Conservation (phyloP, 768 basidiomycete species). For the Multifurca ochricompacta region DNA sequence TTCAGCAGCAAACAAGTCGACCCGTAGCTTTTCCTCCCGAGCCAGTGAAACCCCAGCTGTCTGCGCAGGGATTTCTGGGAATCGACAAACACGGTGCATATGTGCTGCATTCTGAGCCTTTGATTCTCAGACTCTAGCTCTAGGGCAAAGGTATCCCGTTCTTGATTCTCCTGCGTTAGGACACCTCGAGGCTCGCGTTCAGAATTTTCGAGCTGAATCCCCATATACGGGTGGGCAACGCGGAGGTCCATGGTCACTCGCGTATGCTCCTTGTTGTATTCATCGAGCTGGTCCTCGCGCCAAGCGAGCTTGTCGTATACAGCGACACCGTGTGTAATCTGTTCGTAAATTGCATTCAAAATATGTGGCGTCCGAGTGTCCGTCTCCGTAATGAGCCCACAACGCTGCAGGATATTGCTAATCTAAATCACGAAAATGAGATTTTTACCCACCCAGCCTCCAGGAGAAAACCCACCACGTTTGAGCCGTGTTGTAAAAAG, state of each 20-base stretch:
- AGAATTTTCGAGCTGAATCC: neutral
- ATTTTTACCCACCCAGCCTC: neutral
- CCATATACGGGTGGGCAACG: neutral
- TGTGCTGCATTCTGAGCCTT: neutral
- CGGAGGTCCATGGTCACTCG: neutral
- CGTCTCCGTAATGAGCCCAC: neutral
- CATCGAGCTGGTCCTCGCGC: neutral
- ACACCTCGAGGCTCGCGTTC: neutral
- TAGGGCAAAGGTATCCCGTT: neutral
- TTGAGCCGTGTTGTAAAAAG: neutral
- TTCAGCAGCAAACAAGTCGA: neutral
- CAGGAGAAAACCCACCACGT: neutral
- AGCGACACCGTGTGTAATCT: neutral
- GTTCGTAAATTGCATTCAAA: constrained; percentile 3
- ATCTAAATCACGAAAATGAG: neutral
- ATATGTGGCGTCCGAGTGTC: constrained; percentile 1
- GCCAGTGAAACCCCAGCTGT: neutral
- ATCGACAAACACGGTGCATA: neutral
- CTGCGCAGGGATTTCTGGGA: neutral
- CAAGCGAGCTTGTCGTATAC: neutral
- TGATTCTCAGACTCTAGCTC: neutral
- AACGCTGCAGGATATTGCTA: neutral
- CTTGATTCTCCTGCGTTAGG: neutral
- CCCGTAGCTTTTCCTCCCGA: neutral
- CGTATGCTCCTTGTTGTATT: neutral